A percentile compares a stretch with the other conserved stretches of the same genome.
phyloP scores from a whole-genome alignment of 495 filamentous ascomycete genomes.

The Aeminium ludgeri region DNA sequence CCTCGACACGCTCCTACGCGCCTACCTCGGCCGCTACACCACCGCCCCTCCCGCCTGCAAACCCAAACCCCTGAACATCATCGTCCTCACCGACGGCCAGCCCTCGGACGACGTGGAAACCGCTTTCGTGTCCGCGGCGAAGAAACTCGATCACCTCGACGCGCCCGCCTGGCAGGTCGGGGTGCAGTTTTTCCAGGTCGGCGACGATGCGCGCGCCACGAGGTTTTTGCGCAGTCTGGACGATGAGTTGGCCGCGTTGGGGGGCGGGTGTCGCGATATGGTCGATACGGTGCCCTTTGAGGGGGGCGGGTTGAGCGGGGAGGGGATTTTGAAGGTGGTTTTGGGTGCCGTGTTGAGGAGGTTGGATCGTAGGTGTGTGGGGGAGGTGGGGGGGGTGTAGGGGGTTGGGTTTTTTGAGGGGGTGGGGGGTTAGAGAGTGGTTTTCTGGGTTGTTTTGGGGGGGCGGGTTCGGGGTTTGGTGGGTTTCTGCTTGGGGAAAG shows the following conservation, averaged over 20 bases:
- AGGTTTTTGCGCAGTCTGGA: conserved; percentile 58
- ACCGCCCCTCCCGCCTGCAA: conserved; percentile 27
- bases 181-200: conserved; percentile 95
- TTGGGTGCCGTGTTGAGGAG: conserved; percentile 54
- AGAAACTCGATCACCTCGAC: conserved; percentile 50
- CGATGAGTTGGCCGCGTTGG: conserved; percentile 45
- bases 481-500: too few species aligned
- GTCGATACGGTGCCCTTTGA: conserved; percentile 78
- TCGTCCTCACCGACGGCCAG: conserved; percentile 81
- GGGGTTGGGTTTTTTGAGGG: too few species aligned
- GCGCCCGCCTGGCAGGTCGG: conserved; percentile 78
- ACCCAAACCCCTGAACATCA: conserved; percentile 83
- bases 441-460: too few species aligned
- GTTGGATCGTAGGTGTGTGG: too few species aligned
- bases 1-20: conserved; percentile 54
- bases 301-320: conserved; percentile 35
- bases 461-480: too few species aligned
- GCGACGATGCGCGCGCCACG: conserved; percentile 48
- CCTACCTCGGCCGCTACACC: conserved; percentile 40
- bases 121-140: conserved; percentile 48
- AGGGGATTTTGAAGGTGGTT: conserved; percentile 63
- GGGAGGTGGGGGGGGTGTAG: too few species aligned
- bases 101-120: conserved; percentile 68
- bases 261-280: conserved; percentile 53
- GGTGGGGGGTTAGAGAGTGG: too few species aligned